Evolutionary conservation across 2,329 filamentous ascomycete species (phyloP).

Genomic region (Ambrosiella xylebori): DNA sequence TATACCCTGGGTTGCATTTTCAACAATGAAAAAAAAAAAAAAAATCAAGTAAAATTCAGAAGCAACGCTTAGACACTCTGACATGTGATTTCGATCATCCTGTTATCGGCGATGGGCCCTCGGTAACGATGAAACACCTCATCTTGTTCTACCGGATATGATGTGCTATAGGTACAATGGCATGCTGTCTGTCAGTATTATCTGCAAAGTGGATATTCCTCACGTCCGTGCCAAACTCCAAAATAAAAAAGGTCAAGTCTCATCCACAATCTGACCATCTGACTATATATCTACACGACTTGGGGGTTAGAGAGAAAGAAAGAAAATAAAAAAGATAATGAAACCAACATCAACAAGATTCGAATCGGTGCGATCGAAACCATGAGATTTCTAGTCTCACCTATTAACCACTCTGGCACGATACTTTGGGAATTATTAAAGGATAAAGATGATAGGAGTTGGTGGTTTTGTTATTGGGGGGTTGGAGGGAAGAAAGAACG

Average conservation of each 20-base stretch:
- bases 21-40: neutral
- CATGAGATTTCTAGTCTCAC: conserved; percentile 10
- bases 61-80: too few species aligned
- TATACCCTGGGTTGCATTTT: neutral
- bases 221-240: too few species aligned
- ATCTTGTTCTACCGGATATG: too few species aligned
- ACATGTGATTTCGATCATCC: too few species aligned
- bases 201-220: too few species aligned
- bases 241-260: too few species aligned
- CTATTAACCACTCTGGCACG: conserved; percentile 10
- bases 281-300: neutral
- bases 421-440: neutral
- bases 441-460: too few species aligned
- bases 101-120: too few species aligned
- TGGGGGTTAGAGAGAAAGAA: conserved; percentile 5
- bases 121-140: too few species aligned
- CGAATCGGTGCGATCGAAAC: conserved; percentile 3
- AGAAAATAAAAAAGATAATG: neutral
- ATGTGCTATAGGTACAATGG: too few species aligned
- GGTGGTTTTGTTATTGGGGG: neutral
- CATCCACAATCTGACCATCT: neutral
- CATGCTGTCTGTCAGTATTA: too few species aligned
- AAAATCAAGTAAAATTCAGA: neutral
- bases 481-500: neutral
- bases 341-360: conserved; percentile 6